Base-by-base conservation (phyloP, 495 filamentous ascomycete genomes). In the Aspergillus asperescens region DNA sequence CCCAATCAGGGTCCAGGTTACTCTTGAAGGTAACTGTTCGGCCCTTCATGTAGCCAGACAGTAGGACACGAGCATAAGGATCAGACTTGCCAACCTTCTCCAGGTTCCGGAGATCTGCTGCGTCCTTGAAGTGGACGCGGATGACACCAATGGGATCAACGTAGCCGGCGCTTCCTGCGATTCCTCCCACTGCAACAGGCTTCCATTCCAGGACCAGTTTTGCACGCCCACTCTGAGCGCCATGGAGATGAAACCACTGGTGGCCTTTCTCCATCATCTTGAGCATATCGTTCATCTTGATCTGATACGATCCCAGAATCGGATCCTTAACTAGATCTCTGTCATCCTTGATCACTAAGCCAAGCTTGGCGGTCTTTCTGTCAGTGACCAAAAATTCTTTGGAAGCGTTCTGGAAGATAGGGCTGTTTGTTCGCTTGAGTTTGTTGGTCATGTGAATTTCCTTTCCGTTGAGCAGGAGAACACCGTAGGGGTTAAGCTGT, bases 1-100 rank as follows among this genome's bases (percentile, higher is more conserved):
- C 90, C 87, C 87, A 99, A 27, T 94, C 84, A 2, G 93, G 93
- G 60, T 95, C 88, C 16, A 99, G 82, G 61, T 96, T 95, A 64
- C 92, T 99, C 60, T 90, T 83, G 71, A 92, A 95, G 1, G 93
- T 96, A 40, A 99, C 93, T 1, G 94, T 96, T 46, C 89, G 81
- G 16, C 78, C 91, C 62, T 88, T 95, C 60, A 92, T 85, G 42
- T 96, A 79, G 24, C 93, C 92, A 25, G 90, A 94, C 24, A 96
- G 79, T 38, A 96, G 72, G 7, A 96, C 86, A 15, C 91, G 84
- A 20, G 81, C 88, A 62, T 97, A 99, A 0, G 93, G 88, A 66
- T 99, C 93, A 9, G 92, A 96, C 71, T 96, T 96, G 68, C 93
- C 94, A 72, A 99, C 81, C 35, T 88, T 86, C 63, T 99, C 93